Evolutionary conservation across 1,139 yeast genomes (phyloP).

Genomic region (Sugiyamaella paludigena): DNA sequence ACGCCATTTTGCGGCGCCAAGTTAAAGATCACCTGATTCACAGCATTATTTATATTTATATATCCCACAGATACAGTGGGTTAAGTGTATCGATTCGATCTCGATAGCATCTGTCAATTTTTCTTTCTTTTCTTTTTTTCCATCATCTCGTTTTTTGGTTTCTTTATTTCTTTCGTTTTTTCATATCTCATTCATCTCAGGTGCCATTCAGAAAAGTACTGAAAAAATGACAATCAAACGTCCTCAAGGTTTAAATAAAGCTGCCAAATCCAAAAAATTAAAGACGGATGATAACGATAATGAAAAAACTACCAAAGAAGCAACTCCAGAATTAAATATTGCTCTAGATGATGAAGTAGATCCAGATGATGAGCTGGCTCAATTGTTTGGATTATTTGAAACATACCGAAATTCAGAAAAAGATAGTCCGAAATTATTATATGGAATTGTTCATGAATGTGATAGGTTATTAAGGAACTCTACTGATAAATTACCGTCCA

Average conservation of each 20-base stretch:
- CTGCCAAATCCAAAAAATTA: constrained; percentile 40
- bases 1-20: too few species aligned
- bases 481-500: constrained; percentile 46
- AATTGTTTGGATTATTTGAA: constrained; percentile 60
- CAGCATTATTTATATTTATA: too few species aligned
- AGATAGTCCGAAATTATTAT: constrained; percentile 46
- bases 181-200: constrained; percentile 1
- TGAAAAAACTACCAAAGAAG: constrained; percentile 14
- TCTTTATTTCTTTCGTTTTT: neutral
- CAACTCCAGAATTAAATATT: constrained; percentile 47
- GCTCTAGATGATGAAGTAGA: constrained; percentile 69
- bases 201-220: too few species aligned
- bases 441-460: constrained; percentile 90
- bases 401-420: constrained; percentile 52
- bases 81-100: too few species aligned
- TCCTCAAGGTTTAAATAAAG: constrained; percentile 78
- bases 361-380: constrained; percentile 74
- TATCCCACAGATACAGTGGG: too few species aligned
- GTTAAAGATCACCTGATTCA: too few species aligned
- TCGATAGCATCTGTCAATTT: neutral
- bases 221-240: constrained; percentile 46
- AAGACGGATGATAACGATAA: constrained; percentile 25
- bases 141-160: constrained; percentile 1
- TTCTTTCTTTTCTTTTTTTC: neutral
- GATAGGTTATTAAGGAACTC: constrained; percentile 65